Conservation (phyloP, 1,139 yeast genomes). For the Wickerhamomyces sp. region DNA sequence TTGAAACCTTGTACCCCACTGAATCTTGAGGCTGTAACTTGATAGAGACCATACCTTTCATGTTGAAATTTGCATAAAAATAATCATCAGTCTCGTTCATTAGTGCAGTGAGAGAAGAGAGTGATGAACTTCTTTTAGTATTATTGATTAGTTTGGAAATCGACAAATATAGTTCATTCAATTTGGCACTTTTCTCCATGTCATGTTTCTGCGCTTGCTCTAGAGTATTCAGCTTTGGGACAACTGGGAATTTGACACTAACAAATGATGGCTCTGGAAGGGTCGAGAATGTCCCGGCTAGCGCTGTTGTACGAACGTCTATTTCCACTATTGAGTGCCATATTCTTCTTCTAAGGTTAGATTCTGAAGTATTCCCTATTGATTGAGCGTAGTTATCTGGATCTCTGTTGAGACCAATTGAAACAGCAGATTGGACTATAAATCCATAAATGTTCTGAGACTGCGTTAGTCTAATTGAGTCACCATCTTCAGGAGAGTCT, state of each 20-base stretch:
- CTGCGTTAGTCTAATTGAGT: slow-evolving; percentile 30
- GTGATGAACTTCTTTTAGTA: background rate
- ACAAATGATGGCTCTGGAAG: background rate
- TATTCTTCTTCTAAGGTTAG: slow-evolving; percentile 7
- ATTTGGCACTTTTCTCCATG: background rate
- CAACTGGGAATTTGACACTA: slow-evolving; percentile 2
- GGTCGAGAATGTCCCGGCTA: slow-evolving; percentile 5
- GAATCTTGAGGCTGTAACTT: background rate
- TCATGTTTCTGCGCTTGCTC: slow-evolving; percentile 1
- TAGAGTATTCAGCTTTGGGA: background rate
- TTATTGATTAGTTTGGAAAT: background rate
- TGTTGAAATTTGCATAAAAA: background rate
- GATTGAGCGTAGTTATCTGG: slow-evolving; percentile 11
- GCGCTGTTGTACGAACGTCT: slow-evolving; percentile 3
- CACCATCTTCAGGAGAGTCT: slow-evolving; percentile 39
- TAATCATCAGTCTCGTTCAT: background rate
- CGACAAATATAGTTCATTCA: background rate
- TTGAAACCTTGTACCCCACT: background rate
- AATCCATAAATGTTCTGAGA: slow-evolving; percentile 28
- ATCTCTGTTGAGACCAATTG: slow-evolving; percentile 33
- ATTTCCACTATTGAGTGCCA: slow-evolving; percentile 6
- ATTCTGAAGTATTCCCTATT: background rate
- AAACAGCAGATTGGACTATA: slow-evolving; percentile 30
- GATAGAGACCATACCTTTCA: background rate
- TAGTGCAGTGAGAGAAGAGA: background rate